Percentiles rank a stretch among this genome's conserved stretches.
phyloP scores from a whole-genome alignment of 2,329 filamentous ascomycete species.

The Colletotrichum agaves region DNA sequence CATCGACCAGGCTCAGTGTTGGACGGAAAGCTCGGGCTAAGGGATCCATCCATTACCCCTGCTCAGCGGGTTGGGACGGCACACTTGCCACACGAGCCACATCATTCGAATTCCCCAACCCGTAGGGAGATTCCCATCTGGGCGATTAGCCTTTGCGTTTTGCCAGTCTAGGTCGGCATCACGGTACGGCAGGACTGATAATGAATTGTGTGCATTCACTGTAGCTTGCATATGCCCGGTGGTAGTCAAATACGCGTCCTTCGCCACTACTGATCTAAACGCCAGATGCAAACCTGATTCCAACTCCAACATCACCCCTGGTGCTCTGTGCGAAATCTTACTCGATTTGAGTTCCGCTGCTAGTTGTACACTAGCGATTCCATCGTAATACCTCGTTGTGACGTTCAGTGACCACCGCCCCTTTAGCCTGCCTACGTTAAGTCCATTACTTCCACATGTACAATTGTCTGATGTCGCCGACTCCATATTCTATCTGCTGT shows the following conservation, averaged over 20 bases:
- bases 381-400: background rate
- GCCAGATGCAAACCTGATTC: slow-evolving; percentile 12
- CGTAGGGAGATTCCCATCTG: background rate
- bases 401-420: background rate
- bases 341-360: background rate
- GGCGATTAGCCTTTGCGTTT: background rate
- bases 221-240: slow-evolving; percentile 10
- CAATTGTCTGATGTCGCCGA: background rate
- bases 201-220: slow-evolving; percentile 3
- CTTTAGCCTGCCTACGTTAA: background rate
- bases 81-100: slow-evolving; percentile 36
- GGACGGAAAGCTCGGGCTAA: slow-evolving; percentile 3
- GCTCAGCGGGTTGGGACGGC: background rate
- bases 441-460: slow-evolving; percentile 15
- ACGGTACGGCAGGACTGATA: background rate
- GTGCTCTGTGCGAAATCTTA: background rate
- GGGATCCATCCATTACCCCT: slow-evolving; percentile 9
- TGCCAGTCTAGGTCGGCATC: background rate
- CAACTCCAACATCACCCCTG: slow-evolving; percentile 14
- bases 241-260: slow-evolving; percentile 19
- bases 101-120: slow-evolving; percentile 4
- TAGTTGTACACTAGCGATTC: background rate
- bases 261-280: slow-evolving; percentile 28
- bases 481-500: background rate
- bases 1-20: slow-evolving; percentile 16